Base-by-base conservation (phyloP, 2,329 filamentous ascomycete species). In the Epichloe aotearoae region DNA sequence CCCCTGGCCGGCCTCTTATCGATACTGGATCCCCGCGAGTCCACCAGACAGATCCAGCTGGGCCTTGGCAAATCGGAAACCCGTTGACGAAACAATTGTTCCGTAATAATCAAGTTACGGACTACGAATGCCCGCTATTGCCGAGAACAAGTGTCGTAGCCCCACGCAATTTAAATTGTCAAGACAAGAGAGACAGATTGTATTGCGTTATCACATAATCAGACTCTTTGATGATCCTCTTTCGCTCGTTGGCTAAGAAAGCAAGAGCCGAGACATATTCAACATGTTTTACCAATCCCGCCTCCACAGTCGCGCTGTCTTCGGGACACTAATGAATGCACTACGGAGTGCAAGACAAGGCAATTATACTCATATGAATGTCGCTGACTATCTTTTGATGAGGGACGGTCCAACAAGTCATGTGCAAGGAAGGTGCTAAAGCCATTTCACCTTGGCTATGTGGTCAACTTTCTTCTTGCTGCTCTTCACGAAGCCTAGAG, bases 391-490 rank as follows among this genome's bases (percentile, higher is more conserved):
- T 26, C 23, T 26, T 30, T 30, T 30, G 26, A 30, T 30, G 26
- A 30, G 26, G 26, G 26, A 30, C 26, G 26, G 8, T 4, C 26
- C 26, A 10, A 30, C 26, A 30, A 30, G 26, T 30, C 26, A 19
- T 20, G 19, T 42, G 12, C 40, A 42, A 42, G 39, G 17, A 41
- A 41, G 40, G 11, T 7, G 19, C 39, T 54, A 79, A 54, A 93
- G 70, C 59, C 91, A 93, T 64, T 86, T 89, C 81, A 89, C 74
- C 72, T 96, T 97, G 39, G 88, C 83, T 58, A 97, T 72, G 68
- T 97, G 91, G 64, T 97, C 93, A 23, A 83, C 80, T 73, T 95
- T 95, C 73, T 90, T 95, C 68, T 84, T 86, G 62, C 85, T 97
- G 54, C 78, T 76, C 71, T 93, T 96, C 54, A 97, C 77, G 68